Percentiles rank a stretch among this genome's conserved stretches.
Conservation (phyloP, 768 basidiomycete genomes). For the Phanerochaete sordida region DNA sequence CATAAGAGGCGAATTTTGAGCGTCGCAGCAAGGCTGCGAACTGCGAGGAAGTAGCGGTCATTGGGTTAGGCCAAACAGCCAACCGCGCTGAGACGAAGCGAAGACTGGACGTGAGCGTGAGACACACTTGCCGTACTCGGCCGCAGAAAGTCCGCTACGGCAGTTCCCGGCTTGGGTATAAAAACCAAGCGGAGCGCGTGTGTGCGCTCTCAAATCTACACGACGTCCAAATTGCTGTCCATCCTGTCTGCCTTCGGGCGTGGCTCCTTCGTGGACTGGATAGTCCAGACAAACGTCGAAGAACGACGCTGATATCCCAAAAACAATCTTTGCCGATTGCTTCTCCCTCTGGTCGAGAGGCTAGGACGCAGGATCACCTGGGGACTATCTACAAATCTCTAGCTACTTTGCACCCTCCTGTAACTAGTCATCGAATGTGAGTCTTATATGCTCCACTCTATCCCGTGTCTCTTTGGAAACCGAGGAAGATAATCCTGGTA, state of each 20-base stretch:
- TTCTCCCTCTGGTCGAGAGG: slow-evolving; percentile 88
- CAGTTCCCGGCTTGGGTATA: slow-evolving; percentile 8
- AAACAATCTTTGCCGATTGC: slow-evolving; percentile 93
- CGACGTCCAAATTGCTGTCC: slow-evolving; percentile 87
- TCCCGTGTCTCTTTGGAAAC: slow-evolving; percentile 26
- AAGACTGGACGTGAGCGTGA: neutral
- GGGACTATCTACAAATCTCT: slow-evolving; percentile 59
- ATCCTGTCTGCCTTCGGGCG: slow-evolving; percentile 43
- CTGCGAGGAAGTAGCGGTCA: slow-evolving; percentile 50
- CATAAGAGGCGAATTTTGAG: slow-evolving; percentile 79
- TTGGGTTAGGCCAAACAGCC: neutral
- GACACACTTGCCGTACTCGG: neutral
- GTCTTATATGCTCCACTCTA: slow-evolving; percentile 19
- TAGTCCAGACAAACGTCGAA: slow-evolving; percentile 91
- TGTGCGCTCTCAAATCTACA: slow-evolving; percentile 25
- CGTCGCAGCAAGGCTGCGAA: slow-evolving; percentile 76
- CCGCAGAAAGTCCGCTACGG: slow-evolving; percentile 16
- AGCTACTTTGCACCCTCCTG: slow-evolving; percentile 3
- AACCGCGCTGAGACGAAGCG: neutral
- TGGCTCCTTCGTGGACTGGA: slow-evolving; percentile 51
- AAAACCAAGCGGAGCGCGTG: neutral
- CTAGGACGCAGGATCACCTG: slow-evolving; percentile 92
- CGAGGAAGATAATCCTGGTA: slow-evolving; percentile 88
- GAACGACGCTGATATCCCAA: slow-evolving; percentile 62
- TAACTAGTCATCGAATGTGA: slow-evolving; percentile 24